phyloP scores from a whole-genome alignment of 345 rosid species.

The Euphorbia peplus region DNA sequence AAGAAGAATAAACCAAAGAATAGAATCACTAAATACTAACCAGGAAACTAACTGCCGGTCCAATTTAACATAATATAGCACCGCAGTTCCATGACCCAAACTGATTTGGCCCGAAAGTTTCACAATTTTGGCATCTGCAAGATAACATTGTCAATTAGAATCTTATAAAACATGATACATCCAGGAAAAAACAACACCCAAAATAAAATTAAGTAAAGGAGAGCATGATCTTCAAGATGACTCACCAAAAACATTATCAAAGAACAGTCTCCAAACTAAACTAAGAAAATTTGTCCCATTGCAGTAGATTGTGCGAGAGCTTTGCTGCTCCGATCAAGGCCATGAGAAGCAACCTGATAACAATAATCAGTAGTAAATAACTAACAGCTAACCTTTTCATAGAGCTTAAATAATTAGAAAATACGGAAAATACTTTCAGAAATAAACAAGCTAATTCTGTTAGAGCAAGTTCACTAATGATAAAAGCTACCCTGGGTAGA shows the following conservation, averaged over 20 bases:
- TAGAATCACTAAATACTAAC: neutral
- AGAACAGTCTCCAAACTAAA: conserved; percentile 31
- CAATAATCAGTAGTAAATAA: neutral
- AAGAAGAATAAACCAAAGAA: neutral
- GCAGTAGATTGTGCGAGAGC: conserved; percentile 79
- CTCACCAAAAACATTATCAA: conserved; percentile 11
- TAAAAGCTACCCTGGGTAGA: neutral
- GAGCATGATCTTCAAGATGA: neutral
- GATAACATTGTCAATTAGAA: conserved; percentile 5
- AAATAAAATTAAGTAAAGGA: neutral
- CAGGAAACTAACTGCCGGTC: conserved; percentile 15
- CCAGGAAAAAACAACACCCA: neutral
- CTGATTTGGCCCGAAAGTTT: conserved; percentile 6
- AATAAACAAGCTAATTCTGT: neutral
- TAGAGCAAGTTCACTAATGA: neutral
- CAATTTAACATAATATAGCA: conserved; percentile 7
- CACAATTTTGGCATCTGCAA: conserved; percentile 13
- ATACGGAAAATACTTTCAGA: too few species aligned
- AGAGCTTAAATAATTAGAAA: too few species aligned
- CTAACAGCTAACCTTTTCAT: too few species aligned
- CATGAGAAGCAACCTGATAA: conserved; percentile 89
- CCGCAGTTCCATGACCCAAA: conserved; percentile 17
- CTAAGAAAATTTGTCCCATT: conserved; percentile 45
- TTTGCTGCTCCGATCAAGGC: conserved; percentile 74
- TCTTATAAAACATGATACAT: conserved; percentile 3